Base-by-base conservation (phyloP, 1,284 basidiomycete species). In the Ganoderma resinaceum region DNA sequence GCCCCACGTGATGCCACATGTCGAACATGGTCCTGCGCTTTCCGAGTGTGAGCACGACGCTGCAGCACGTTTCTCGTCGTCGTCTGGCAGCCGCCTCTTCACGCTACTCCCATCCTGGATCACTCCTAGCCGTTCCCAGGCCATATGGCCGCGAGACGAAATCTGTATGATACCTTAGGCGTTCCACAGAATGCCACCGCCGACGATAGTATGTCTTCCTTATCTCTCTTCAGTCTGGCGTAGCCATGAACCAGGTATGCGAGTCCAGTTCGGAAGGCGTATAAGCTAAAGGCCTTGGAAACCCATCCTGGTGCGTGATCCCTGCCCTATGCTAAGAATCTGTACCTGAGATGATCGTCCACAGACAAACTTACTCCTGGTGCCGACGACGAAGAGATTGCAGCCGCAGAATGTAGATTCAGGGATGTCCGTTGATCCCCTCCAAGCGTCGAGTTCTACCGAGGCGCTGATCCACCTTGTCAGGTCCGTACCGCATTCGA, bases 401-500 rank as follows among this genome's bases (percentile, higher is more conserved):
- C 73, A 37, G 72, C 70, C 0, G 77, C 79, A 8, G 74, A 77
- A 63, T 74, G 76, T 16, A 75, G 71, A 59, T 82, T 82, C 63
- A 74, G 77, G 69, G 78, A 76, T 63, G 80, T 81, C 65, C 20
- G 75, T 69, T 9, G 42, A 26, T 40, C n/a, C 49, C 20, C 23
- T 58, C 55, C 33, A 58, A n/a, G 20, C 33, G 33, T 58, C 55
- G 55, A 58, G 18, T 35, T 37, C 20, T 33, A 20, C 55, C 20
- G 33, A 31, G 31, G 29, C 18, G 53, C 53, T 55, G 31, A 58
- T 37, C 55, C 33, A 31, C 6, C 55, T 37, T 37, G 20, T 37
- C 40, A 89, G 87, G 85, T 89, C 33, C 83, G 85, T 59, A 83
- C 86, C 65, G 89, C 89, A 0, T 89, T 89, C 68, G 83, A 87